Evolutionary conservation across 768 basidiomycete species (phyloP).

Genomic region (Macrolepiota albuminosa): DNA sequence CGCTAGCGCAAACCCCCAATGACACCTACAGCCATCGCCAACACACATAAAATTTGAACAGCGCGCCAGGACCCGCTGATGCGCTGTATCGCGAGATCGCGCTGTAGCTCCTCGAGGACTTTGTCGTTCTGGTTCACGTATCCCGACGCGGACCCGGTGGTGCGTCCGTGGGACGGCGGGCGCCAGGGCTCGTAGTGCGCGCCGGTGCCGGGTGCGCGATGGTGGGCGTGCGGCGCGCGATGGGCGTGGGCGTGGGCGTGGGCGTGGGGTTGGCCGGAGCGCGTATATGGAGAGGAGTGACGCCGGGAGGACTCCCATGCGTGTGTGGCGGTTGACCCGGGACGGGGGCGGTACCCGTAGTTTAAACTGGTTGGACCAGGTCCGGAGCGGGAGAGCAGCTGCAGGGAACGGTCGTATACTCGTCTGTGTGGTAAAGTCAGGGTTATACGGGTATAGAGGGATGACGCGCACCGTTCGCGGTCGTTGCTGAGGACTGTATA

Average conservation of each 20-base stretch:
- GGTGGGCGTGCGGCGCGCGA: background rate
- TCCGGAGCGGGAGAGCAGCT: constrained; percentile 11
- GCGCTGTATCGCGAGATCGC: constrained; percentile 17
- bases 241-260: background rate
- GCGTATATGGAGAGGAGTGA: constrained; percentile 17
- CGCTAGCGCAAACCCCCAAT: constrained; percentile 14
- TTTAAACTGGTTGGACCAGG: constrained; percentile 8
- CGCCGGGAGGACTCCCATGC: constrained; percentile 33
- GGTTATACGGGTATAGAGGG: background rate
- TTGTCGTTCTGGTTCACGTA: constrained; percentile 16
- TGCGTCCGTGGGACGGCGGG: background rate
- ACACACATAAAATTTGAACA: constrained; percentile 21
- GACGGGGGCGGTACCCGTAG: constrained; percentile 23
- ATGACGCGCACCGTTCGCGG: constrained; percentile 30
- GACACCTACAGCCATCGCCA: constrained; percentile 18
- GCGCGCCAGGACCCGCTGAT: constrained; percentile 24
- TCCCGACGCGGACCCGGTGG: background rate
- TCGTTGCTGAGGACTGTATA: constrained; percentile 42
- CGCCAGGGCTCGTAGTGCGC: constrained; percentile 14
- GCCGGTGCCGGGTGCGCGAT: background rate
- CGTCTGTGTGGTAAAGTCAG: constrained; percentile 22
- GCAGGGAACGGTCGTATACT: constrained; percentile 38
- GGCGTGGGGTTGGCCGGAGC: constrained; percentile 11
- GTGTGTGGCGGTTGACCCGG: constrained; percentile 23
- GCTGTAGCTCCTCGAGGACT: constrained; percentile 20